Conservation (phyloP, 2,329 filamentous ascomycete species). For the Fusarium brevicatenulatum region DNA sequence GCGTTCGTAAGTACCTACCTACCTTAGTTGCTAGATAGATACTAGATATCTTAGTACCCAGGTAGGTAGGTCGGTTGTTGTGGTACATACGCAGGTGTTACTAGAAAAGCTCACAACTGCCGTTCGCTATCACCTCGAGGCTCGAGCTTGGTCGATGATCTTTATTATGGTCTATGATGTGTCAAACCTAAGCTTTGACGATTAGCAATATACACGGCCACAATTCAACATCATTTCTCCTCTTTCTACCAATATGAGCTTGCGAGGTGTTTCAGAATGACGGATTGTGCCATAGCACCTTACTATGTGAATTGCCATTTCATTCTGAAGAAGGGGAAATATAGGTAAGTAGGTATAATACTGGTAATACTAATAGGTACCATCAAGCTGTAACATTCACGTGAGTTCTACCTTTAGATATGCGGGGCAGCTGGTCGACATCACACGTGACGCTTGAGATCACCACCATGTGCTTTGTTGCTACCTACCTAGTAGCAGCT, state of each 20-base stretch:
- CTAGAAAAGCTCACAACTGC: neutral
- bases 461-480: neutral
- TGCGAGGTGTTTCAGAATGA: neutral
- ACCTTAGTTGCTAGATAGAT: neutral
- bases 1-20: neutral
- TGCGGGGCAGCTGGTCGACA: neutral
- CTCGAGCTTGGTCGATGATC: neutral
- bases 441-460: neutral
- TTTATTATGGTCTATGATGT: constrained; percentile 1
- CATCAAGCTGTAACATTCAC: neutral
- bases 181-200: constrained; percentile 29
- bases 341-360: no score
- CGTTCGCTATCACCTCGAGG: neutral
- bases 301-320: neutral
- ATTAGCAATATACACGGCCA: constrained; percentile 3
- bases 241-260: neutral
- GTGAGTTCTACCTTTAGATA: neutral
- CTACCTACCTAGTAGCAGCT: neutral
- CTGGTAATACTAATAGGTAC: neutral
- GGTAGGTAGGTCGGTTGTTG: neutral
- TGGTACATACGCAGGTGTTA: neutral
- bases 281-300: neutral
- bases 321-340: neutral
- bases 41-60: neutral
- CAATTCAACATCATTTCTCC: neutral